Percentiles rank a stretch among this genome's conserved stretches.
Evolutionary conservation across 176 grass and related monocot species (phyloP).

Genomic region (Ensete ventricosum): DNA sequence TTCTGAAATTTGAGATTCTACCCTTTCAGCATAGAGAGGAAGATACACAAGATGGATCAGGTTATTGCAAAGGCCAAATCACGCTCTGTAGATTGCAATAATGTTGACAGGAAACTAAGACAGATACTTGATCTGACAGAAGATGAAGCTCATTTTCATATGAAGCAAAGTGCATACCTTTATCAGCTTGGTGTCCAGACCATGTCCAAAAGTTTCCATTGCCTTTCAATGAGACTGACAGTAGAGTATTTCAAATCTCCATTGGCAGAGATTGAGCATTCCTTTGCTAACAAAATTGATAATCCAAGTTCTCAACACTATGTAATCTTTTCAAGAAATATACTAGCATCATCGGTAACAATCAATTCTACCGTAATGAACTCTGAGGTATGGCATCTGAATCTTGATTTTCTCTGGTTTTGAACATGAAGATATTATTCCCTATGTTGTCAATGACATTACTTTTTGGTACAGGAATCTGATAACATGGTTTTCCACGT

Average conservation of each 20-base stretch:
- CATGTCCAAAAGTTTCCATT: not conserved
- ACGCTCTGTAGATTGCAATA: not conserved
- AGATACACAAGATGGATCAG: not conserved
- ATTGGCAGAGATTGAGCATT: not conserved
- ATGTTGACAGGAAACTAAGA: constrained; percentile 5
- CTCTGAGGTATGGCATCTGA: not conserved
- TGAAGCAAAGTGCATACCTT: not conserved
- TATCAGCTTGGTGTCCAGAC: constrained; percentile 1
- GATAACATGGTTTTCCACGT: not conserved
- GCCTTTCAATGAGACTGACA: constrained; percentile 2
- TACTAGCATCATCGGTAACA: not conserved
- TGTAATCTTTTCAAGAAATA: not conserved
- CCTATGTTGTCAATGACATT: not conserved
- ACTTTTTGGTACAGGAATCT: not conserved
- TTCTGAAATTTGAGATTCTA: not conserved
- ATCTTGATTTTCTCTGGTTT: not conserved
- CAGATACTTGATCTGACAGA: constrained; percentile 1
- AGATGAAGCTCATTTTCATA: not conserved
- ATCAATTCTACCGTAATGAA: not conserved
- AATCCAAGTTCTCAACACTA: not conserved
- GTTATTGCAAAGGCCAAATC: not conserved
- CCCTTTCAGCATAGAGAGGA: not conserved
- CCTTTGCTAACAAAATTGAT: not conserved
- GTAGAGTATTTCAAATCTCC: not conserved
- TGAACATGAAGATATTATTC: not conserved